These are phyloP conservation scores for Clarireedia paspali DNA, from an alignment of 2,329 filamentous ascomycete species.

Conservation along the genomic window DNA sequence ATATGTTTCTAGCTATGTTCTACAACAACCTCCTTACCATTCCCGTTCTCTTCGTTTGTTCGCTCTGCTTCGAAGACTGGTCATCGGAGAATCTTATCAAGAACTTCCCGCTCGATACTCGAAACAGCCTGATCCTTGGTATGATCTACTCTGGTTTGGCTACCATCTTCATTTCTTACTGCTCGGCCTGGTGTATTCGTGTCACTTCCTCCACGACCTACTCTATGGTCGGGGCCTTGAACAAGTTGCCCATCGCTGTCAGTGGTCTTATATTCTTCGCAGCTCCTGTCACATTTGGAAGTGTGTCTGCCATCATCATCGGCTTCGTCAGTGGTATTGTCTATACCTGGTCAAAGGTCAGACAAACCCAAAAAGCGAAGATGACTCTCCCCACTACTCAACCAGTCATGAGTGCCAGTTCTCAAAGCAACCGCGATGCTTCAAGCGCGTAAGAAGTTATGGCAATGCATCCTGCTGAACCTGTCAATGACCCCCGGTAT, in stretches of 20 bases:
- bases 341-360: conserved; percentile 79
- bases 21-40: conserved; percentile 99
- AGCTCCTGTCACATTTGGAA: conserved; percentile 85
- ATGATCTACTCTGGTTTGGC: conserved; percentile 93
- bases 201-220: conserved; percentile 97
- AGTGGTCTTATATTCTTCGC: conserved; percentile 93
- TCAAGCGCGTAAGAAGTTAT: conserved; percentile 38
- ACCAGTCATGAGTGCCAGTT: conserved; percentile 77
- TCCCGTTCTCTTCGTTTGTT: conserved; percentile 76
- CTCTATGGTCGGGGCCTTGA: conserved; percentile 95
- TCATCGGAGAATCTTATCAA: conserved; percentile 70
- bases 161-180: conserved; percentile 98
- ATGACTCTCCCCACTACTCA: conserved; percentile 60
- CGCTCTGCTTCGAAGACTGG: conserved; percentile 86
- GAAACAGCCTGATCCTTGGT: conserved; percentile 72
- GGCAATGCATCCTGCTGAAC: neutral
- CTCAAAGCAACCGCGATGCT: conserved; percentile 81
- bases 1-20: conserved; percentile 72
- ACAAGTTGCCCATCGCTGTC: conserved; percentile 94
- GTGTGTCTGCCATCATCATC: conserved; percentile 82
- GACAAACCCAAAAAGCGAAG: conserved; percentile 62
- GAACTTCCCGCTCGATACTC: conserved; percentile 81
- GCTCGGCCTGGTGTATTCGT: conserved; percentile 96
- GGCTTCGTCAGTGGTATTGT: conserved; percentile 91
- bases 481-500: neutral